Percentiles rank a stretch among this genome's conserved stretches.
phyloP scores from a whole-genome alignment of 331 rosid genomes.

The Cydonia oblonga region DNA sequence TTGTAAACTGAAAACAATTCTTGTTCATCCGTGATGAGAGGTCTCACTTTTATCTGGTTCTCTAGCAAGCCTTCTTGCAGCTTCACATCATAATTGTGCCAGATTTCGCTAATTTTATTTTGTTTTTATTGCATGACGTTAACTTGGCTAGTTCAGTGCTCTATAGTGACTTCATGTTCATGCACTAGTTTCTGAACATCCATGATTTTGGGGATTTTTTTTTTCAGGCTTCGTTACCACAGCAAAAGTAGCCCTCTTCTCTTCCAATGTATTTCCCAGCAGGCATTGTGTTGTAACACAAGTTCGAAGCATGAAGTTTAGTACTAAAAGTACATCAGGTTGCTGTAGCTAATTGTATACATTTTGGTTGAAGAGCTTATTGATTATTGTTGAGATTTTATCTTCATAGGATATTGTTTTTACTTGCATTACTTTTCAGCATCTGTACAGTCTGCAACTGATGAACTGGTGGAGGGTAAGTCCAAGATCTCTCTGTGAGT shows the following conservation, averaged over 20 bases:
- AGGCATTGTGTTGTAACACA: conserved; percentile 9
- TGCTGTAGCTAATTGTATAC: conserved; percentile 18
- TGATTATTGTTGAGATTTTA: not conserved
- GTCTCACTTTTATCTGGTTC: not conserved
- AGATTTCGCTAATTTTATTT: not conserved
- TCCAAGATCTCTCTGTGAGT: conserved; percentile 26
- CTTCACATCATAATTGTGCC: not conserved
- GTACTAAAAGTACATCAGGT: conserved; percentile 40
- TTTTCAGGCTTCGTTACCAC: conserved; percentile 23
- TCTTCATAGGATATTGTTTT: conserved; percentile 5
- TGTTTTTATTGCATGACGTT: not conserved
- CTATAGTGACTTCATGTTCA: not conserved
- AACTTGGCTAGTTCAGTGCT: not conserved
- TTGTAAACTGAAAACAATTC: not conserved
- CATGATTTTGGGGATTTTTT: too few relatives aligned
- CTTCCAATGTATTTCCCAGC: conserved; percentile 13
- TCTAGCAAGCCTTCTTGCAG: not conserved
- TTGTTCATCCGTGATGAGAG: not conserved
- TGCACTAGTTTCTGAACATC: conserved; percentile 12
- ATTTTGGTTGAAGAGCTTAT: conserved; percentile 7
- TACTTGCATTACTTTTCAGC: conserved; percentile 33
- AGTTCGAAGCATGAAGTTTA: conserved; percentile 9
- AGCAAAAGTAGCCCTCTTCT: conserved; percentile 11
- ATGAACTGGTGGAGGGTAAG: conserved; percentile 22
- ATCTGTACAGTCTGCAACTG: conserved; percentile 33